Evolutionary conservation across 495 filamentous ascomycete genomes (phyloP), one percentile per base, ranked within the genome.

Genomic region (Lepidopterella palustris): DNA sequence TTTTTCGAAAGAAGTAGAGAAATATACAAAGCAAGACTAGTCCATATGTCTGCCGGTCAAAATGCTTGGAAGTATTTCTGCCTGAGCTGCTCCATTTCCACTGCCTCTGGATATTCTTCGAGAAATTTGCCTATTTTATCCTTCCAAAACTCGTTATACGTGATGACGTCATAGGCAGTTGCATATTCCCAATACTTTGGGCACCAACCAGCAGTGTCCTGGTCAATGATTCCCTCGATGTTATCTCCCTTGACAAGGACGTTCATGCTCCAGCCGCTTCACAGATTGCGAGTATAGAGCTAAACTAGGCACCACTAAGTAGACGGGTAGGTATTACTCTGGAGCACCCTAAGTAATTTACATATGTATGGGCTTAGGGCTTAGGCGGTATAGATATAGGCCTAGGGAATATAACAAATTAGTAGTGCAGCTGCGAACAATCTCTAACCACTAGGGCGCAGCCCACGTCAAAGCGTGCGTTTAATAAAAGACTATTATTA

Each of bases 141-240:
- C 18, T 9, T 47, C 6, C 8, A 8, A 5, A 47, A 20, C 18
- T 47, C 42, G 5, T 20, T 47, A 23, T 8, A 20, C 18, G 18
- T 15, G 18, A 5, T 8, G 18, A 20, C 42, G 5, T 47, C 5
- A 23, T 15, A 47, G 5, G 42, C 42, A 5, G 77, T 58, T 8
- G 60, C 61, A 57, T 80, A 82, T 70, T 82, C 79, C 76, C 74
- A 81, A 61, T 80, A 81, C 9, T 67, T 65, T 10, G 77, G 78
- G 65, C 72, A 78, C 77, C 78, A 81, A 29, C 76, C 77, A 53
- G 76, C 73, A 24, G 72, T 76, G 69, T 80, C 78, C 78, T 76
- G 80, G 66, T 82, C 77, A 68, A 82, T 69, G 58, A 81, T 80
- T 8, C 75, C 78, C 23, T 77, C 73, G 8, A 76, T 59, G 10